phyloP scores from a whole-genome alignment of 257 asterid species.

The Solanum sparsipilum region DNA sequence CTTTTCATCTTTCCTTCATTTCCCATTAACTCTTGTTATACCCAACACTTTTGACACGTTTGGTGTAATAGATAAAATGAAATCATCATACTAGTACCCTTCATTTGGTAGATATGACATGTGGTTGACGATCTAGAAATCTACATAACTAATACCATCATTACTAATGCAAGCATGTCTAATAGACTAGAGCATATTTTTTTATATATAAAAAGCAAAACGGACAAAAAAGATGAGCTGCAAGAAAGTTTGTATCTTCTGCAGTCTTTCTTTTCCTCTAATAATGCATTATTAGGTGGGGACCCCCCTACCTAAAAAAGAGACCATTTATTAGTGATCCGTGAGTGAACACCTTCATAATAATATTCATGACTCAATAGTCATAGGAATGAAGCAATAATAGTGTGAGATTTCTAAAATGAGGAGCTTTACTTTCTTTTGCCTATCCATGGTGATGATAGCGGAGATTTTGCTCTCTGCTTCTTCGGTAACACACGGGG shows the following conservation, averaged over 20 bases:
- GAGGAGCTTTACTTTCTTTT: neutral
- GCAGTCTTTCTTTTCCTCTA: neutral
- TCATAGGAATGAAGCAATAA: neutral
- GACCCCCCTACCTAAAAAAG: neutral
- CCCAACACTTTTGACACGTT: too few relatives aligned
- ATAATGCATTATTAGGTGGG: neutral
- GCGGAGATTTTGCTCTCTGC: neutral
- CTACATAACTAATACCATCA: too few relatives aligned
- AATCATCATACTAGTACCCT: too few relatives aligned
- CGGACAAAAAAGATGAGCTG: neutral
- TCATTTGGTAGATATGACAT: too few relatives aligned
- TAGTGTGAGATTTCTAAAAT: neutral
- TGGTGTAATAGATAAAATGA: too few relatives aligned
- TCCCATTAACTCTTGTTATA: too few relatives aligned
- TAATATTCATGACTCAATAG: neutral
- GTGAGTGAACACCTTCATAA: neutral
- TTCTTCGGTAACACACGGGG: neutral
- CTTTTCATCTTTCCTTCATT: too few relatives aligned
- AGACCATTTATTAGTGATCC: neutral
- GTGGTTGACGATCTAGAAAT: too few relatives aligned
- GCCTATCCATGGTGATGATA: neutral
- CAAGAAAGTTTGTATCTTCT: neutral
- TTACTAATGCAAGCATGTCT: too few relatives aligned
- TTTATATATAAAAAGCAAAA: neutral
- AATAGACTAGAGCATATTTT: too few relatives aligned